These are phyloP conservation scores for Monascus purpureus DNA, from an alignment of 495 filamentous ascomycete species.

Conservation along the genomic window DNA sequence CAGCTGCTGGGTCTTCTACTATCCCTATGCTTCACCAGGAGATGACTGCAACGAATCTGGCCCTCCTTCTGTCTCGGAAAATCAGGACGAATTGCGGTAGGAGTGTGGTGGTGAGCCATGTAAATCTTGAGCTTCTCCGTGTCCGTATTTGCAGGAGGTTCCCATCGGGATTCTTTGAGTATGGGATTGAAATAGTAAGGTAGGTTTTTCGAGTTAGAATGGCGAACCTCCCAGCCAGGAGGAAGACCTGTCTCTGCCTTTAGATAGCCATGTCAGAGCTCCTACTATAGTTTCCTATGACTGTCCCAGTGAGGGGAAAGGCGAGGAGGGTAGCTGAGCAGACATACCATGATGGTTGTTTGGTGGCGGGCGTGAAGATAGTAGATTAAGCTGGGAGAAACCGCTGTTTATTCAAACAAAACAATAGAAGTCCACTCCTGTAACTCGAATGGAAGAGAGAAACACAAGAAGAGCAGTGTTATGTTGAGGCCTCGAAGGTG, in stretches of 20 bases:
- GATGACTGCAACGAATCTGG: slow-evolving; percentile 83
- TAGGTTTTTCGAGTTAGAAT: slow-evolving; percentile 92
- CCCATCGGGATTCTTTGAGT: slow-evolving; percentile 82
- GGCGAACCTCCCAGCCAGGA: slow-evolving; percentile 79
- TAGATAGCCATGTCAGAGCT: slow-evolving; percentile 1
- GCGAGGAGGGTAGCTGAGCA: slow-evolving; percentile 7
- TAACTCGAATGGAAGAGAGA: not conserved
- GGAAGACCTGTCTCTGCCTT: slow-evolving; percentile 71
- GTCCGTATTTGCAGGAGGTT: slow-evolving; percentile 76
- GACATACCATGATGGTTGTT: slow-evolving; percentile 4
- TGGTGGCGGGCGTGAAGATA: too few relatives aligned
- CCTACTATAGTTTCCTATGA: not conserved
- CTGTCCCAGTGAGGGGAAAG: slow-evolving; percentile 7
- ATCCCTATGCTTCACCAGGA: slow-evolving; percentile 84
- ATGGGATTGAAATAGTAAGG: slow-evolving; percentile 91
- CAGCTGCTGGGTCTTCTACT: slow-evolving; percentile 82
- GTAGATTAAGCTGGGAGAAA: too few relatives aligned
- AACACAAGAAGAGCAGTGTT: not conserved
- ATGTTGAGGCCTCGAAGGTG: not conserved
- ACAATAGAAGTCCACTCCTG: too few relatives aligned
- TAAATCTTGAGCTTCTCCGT: slow-evolving; percentile 80
- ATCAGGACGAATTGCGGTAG: slow-evolving; percentile 36
- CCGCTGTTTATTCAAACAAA: too few relatives aligned
- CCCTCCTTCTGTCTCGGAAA: slow-evolving; percentile 42
- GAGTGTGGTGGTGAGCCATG: slow-evolving; percentile 72